Base-by-base conservation (phyloP, 345 rosid species). In the Hevea brasiliensis region DNA sequence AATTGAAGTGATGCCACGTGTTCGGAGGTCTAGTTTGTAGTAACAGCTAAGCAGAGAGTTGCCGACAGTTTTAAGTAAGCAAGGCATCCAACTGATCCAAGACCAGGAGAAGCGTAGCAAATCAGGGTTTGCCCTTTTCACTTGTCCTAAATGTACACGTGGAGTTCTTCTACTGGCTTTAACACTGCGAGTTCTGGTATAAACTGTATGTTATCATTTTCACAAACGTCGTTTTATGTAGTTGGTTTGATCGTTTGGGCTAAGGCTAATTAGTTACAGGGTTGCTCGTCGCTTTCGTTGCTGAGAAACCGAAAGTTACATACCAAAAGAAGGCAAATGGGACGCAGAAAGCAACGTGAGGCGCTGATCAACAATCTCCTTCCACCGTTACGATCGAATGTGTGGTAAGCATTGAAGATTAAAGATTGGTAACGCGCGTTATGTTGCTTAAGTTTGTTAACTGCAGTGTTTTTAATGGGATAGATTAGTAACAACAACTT, bases 11-110 rank as follows among this genome's bases (percentile, higher is more conserved):
- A 0, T 6, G 82, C 71, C 87, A 78, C 83, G 81, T 76, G 84
- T 69, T 6, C n/a, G 23, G 3, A 35, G 40, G 74, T 6, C 50
- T 54, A 72, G 37, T 18, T 61, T 70, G 76, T 26, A 65, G 60
- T 81, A 82, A 85, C 88, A 87, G 90, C 88, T 83, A 81, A 85
- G 85, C 73, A 67, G 44, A 54, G 61, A 7, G 67, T 81, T 81
- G 85, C 89, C 89, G 89, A 86, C 89, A 80, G 69, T 27, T 32
- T 17, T 18, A 69, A 62, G 80, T 6, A 12, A 32, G 10, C 61
- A 71, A 32, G 73, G 73, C 47, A 70, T 44, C 76, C 75, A 54
- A 63, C n/a, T n/a, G n/a, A n/a, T n/a, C n/a, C n/a, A n/a, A n/a
- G n/a, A n/a, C n/a, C n/a, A n/a, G n/a, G 60, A 53, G 59, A 23